phyloP scores from a whole-genome alignment of 75 land plant genomes.

The Ceratopteris richardii region DNA sequence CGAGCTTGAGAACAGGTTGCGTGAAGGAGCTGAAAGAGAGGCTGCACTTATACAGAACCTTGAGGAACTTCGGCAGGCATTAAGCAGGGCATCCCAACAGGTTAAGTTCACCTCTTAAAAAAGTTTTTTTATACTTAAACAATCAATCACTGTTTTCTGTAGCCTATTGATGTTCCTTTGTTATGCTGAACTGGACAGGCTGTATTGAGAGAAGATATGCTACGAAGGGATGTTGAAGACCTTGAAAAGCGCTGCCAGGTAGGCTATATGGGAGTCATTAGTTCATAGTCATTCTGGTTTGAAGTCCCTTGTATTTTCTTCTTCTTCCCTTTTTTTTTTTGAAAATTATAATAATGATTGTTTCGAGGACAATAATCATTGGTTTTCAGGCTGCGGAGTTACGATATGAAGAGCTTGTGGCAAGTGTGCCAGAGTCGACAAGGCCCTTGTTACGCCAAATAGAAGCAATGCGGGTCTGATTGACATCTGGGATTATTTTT shows the following conservation, averaged over 20 bases:
- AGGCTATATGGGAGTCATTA: too few relatives aligned
- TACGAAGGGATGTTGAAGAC: slow-evolving; percentile 80
- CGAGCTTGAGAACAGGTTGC: slow-evolving; percentile 69
- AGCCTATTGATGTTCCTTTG: too few relatives aligned
- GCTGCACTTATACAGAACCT: slow-evolving; percentile 73
- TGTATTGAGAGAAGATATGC: slow-evolving; percentile 75
- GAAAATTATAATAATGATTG: too few relatives aligned
- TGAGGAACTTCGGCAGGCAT: slow-evolving; percentile 83
- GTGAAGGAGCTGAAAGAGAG: slow-evolving; percentile 83
- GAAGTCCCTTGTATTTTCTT: neutral
- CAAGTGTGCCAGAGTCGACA: slow-evolving; percentile 97
- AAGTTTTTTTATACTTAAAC: neutral
- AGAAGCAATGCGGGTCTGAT: slow-evolving; percentile 86
- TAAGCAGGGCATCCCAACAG: slow-evolving; percentile 87
- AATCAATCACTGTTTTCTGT: neutral
- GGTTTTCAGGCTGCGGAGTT: slow-evolving; percentile 84
- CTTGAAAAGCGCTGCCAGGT: slow-evolving; percentile 96
- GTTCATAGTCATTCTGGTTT: too few relatives aligned
- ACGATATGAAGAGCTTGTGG: slow-evolving; percentile 82
- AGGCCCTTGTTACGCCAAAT: slow-evolving; percentile 95
- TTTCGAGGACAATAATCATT: neutral
- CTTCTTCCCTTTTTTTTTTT: too few relatives aligned
- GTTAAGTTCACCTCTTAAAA: slow-evolving; percentile 19
- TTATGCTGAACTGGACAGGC: slow-evolving; percentile 37
- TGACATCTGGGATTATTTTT: neutral